These are phyloP conservation scores for Nannochloropsis granulata DNA, from an alignment of 108 stramenopile species.

Conservation along the genomic window DNA sequence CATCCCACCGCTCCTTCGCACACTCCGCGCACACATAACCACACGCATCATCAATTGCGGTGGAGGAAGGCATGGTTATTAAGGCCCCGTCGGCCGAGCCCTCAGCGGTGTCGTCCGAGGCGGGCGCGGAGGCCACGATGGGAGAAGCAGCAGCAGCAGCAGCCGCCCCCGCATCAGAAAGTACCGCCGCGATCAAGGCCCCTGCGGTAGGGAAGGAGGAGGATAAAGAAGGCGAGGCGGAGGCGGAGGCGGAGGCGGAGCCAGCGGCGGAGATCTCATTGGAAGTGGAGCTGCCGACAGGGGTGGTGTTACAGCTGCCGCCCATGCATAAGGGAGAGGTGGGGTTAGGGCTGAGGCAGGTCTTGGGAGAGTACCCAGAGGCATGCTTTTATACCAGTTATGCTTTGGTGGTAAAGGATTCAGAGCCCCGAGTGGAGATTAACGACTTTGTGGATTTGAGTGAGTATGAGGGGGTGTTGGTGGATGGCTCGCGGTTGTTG, in stretches of 20 bases:
- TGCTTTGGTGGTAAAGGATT: slow-evolving; percentile 17
- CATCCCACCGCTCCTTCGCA: no score
- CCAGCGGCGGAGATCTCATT: background rate
- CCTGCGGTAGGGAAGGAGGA: background rate
- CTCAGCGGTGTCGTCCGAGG: no score
- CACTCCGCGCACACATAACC: no score
- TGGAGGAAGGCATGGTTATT: no score
- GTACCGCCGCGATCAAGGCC: background rate
- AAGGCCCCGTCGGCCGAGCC: no score
- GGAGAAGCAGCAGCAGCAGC: background rate
- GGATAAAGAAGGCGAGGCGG: background rate
- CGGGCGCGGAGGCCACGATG: no score
- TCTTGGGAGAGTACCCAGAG: slow-evolving; percentile 33
- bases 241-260: background rate
- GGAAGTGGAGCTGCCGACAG: background rate
- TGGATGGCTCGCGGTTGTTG: background rate
- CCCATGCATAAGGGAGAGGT: slow-evolving; percentile 20
- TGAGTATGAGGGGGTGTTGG: slow-evolving; percentile 7
- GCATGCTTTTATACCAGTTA: slow-evolving; percentile 30
- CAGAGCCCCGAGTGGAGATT: background rate
- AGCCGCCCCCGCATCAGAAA: background rate
- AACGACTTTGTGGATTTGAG: slow-evolving; percentile 22
- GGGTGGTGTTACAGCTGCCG: slow-evolving; percentile 14
- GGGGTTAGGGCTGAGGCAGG: slow-evolving; percentile 26
- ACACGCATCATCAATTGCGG: no score